Conservation (phyloP, 805 yeast species). For the Metschnikowia peoriensis region DNA sequence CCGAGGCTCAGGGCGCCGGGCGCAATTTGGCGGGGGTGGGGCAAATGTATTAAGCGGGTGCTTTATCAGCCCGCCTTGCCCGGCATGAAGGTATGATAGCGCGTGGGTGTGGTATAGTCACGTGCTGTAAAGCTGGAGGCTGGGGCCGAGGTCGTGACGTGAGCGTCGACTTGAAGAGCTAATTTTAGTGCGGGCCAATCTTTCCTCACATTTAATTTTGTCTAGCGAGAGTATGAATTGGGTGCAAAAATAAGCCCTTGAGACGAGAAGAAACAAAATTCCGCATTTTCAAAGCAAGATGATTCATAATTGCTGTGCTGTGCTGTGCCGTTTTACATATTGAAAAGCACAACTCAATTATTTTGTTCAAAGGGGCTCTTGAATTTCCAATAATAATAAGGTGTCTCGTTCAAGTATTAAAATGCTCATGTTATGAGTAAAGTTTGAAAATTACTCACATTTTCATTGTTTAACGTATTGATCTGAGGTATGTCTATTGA, state of each 20-base stretch:
- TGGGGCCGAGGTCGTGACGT: neutral
- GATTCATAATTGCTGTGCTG: neutral
- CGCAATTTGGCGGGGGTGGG: slow-evolving; percentile 7
- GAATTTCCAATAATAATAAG: neutral
- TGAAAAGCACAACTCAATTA: neutral
- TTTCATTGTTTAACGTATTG: neutral
- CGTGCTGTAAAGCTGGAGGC: neutral
- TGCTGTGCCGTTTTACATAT: neutral
- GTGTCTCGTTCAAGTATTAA: neutral
- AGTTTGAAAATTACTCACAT: neutral
- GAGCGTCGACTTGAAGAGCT: neutral
- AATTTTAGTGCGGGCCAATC: neutral
- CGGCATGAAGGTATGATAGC: neutral
- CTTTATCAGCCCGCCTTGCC: neutral
- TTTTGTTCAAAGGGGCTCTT: neutral
- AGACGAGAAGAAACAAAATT: neutral
- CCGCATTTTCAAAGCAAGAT: neutral
- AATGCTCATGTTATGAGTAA: neutral
- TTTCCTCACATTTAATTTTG: neutral
- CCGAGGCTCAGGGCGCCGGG: neutral
- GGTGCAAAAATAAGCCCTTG: neutral
- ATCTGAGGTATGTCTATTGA: neutral
- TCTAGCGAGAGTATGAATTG: neutral
- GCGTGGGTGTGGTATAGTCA: neutral
- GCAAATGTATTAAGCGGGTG: slow-evolving; percentile 1